Conservation (phyloP, 2,329 filamentous ascomycete species). For the Verticillium zaregamsianum region DNA sequence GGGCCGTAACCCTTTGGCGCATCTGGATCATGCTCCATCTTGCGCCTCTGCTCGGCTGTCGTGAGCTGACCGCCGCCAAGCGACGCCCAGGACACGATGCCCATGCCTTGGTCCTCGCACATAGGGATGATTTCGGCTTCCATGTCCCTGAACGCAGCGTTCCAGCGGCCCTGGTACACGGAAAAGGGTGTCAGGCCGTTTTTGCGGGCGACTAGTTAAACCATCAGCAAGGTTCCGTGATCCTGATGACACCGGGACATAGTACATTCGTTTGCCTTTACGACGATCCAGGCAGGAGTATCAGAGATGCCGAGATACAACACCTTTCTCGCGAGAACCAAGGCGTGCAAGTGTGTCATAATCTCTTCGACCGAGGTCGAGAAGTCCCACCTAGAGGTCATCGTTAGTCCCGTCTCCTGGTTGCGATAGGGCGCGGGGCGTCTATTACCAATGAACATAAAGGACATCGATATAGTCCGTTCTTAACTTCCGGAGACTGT, state of each 20-base stretch:
- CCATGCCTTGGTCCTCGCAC: conserved; percentile 40
- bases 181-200: conserved; percentile 28
- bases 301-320: conserved; percentile 35
- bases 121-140: conserved; percentile 38
- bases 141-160: conserved; percentile 25
- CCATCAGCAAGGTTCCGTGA: background rate
- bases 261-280: conserved; percentile 26
- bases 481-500: conserved; percentile 38
- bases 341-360: conserved; percentile 33
- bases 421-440: no score
- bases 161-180: conserved; percentile 35
- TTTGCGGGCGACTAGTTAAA: conserved; percentile 18
- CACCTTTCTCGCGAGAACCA: conserved; percentile 34
- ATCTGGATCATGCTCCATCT: conserved; percentile 11
- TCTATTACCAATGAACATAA: conserved; percentile 39
- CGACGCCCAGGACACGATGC: conserved; percentile 54
- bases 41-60: conserved; percentile 26
- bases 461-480: conserved; percentile 38
- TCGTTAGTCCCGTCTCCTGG: no score
- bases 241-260: background rate
- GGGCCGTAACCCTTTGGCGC: background rate
- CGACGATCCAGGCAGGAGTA: conserved; percentile 33
- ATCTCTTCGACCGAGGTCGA: conserved; percentile 34
- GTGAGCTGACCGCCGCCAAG: conserved; percentile 49
- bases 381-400: no score